phyloP scores from a whole-genome alignment of 164 flowering plant genomes.

The Warburgia ugandensis region DNA sequence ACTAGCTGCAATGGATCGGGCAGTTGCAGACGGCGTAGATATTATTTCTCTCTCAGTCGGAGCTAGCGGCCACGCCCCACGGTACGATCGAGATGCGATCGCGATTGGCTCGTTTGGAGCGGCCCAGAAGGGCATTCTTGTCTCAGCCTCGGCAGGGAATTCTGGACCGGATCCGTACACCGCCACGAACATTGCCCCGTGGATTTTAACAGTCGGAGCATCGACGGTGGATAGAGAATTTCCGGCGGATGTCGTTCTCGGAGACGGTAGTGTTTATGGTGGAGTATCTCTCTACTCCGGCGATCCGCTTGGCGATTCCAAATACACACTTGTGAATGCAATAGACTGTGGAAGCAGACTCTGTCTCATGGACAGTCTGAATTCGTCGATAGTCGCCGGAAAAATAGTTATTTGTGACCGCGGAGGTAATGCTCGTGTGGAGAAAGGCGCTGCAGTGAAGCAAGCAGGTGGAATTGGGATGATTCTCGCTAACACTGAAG shows the following conservation, averaged over 20 bases:
- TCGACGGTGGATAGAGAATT: constrained; percentile 84
- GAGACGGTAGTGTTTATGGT: constrained; percentile 48
- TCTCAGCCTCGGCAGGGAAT: constrained; percentile 78
- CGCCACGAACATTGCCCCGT: constrained; percentile 79
- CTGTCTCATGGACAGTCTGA: constrained; percentile 36
- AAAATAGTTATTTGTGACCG: constrained; percentile 85
- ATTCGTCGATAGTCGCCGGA: constrained; percentile 45
- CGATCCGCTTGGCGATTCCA: constrained; percentile 17
- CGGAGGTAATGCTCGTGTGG: constrained; percentile 71
- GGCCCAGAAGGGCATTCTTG: constrained; percentile 48
- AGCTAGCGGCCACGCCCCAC: constrained; percentile 39
- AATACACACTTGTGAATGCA: constrained; percentile 27
- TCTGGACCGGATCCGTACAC: constrained; percentile 68
- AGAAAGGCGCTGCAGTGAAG: constrained; percentile 70
- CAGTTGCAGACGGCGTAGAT: constrained; percentile 64
- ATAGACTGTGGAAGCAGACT: constrained; percentile 37
- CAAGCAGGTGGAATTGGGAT: constrained; percentile 74
- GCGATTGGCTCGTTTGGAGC: constrained; percentile 90
- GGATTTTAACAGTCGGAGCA: constrained; percentile 93
- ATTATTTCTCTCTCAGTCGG: constrained; percentile 88
- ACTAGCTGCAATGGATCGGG: constrained; percentile 23
- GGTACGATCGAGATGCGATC: constrained; percentile 57
- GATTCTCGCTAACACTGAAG: constrained; percentile 68
- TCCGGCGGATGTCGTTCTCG: constrained; percentile 71
- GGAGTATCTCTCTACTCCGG: constrained; percentile 82